Evolutionary conservation across 108 stramenopile genomes (phyloP), one percentile per base, ranked within the genome.

Genomic region (Cylindrotheca closterium): DNA sequence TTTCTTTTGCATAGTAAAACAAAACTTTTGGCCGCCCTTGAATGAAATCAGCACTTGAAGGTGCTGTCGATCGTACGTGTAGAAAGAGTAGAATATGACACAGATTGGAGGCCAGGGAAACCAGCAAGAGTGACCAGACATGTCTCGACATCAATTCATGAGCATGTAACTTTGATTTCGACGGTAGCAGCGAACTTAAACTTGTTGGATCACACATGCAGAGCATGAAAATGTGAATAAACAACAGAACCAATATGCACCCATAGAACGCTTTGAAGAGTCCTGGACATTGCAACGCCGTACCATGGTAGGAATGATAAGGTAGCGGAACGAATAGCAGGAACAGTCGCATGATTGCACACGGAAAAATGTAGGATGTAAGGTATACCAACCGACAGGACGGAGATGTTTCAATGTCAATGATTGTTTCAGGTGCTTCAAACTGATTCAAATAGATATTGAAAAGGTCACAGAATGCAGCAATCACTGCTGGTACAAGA

Each of bases 31-130:
- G 68, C 15, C 76, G 63, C 4, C 56, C 55, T 52, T 19, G 63
- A 2, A 73, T 17, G 12, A 84, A 68, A 30, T 67, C 73, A 7
- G 73, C 73, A 34, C 63, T 52, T 54, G 66, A 15, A 17, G 91
- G 91, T 21, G 85, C 92, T 31, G 88, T 86, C 8, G 82, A 84
- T 58, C 87, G 75, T 0, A 93, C 88, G 69, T 93, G 92, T 15
- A 83, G 63, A 24, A 93, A 74, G 50, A 93, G 58, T n/a, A 87
- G 45, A 55, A 86, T 63, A 62, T 93, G 92, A n/a, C 84, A 76
- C 7, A 79, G 30, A 21, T 67, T 84, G 3, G 83, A 71, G 8
- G 82, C 45, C 7, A 89, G 32, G 0, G 84, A 77, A 17, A 88
- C 47, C 12, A 81, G 42, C 50, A 90, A 52, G 15, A 86, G 49